A percentile compares a stretch with the other conserved stretches of the same genome.
Conservation (phyloP, 2,329 filamentous ascomycete species). For the Teratosphaeria destructans region DNA sequence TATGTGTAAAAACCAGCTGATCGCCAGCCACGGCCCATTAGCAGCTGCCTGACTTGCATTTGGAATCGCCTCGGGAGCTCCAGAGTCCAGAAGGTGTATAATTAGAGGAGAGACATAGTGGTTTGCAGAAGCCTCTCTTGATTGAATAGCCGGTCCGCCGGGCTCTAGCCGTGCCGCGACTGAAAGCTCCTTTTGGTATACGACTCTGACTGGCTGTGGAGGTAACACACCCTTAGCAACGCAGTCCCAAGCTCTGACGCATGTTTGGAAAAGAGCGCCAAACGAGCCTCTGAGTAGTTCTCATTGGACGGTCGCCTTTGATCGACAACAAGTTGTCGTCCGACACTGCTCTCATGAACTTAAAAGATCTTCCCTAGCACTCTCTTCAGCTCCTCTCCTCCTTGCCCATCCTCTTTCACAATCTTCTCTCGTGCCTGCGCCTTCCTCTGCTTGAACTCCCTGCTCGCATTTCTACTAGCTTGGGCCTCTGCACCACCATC, state of each 20-base stretch:
- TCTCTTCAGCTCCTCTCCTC: conserved; percentile 3
- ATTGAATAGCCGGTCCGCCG: too few relatives aligned
- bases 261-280: neutral
- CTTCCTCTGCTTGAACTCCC: conserved; percentile 55
- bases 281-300: too few relatives aligned
- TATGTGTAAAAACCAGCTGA: neutral
- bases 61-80: neutral
- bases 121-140: too few relatives aligned
- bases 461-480: conserved; percentile 4
- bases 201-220: too few relatives aligned
- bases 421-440: conserved; percentile 7
- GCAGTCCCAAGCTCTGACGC: neutral
- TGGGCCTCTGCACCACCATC: conserved; percentile 15
- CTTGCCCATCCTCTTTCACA: conserved; percentile 3
- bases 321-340: neutral
- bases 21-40: neutral
- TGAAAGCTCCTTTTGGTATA: too few relatives aligned
- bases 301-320: too few relatives aligned
- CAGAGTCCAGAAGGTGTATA: neutral
- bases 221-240: too few relatives aligned
- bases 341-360: neutral
- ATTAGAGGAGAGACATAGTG: too few relatives aligned
- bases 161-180: too few relatives aligned
- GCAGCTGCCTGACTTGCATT: neutral
- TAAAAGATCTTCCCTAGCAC: conserved; percentile 14